Percentiles rank a stretch among this genome's conserved stretches.
phyloP scores from a whole-genome alignment of 129 eudicot species.

The Centaurea solstitialis region DNA sequence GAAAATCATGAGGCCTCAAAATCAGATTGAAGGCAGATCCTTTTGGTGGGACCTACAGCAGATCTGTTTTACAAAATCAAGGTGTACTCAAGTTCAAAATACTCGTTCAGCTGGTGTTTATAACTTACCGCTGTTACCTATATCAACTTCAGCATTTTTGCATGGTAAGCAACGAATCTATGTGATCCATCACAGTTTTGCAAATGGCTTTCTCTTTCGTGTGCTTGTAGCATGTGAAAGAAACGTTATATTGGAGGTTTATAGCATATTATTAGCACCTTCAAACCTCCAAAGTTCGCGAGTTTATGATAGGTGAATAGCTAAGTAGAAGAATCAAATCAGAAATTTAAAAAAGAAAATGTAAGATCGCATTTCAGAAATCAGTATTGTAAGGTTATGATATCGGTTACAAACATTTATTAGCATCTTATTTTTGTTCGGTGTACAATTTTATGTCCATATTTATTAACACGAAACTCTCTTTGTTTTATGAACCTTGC shows the following conservation, averaged over 20 bases:
- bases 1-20: constrained; percentile 32
- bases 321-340: constrained; percentile 1
- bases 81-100: neutral
- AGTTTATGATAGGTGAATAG: neutral
- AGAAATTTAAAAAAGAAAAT: constrained; percentile 1
- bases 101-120: neutral
- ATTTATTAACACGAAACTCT: neutral
- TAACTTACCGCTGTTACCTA: neutral
- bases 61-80: constrained; percentile 2
- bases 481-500: neutral
- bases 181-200: neutral
- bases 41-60: neutral
- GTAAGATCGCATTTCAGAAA: constrained; percentile 13
- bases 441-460: constrained; percentile 5
- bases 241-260: constrained; percentile 25
- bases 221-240: constrained; percentile 1
- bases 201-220: neutral
- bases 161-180: constrained; percentile 17
- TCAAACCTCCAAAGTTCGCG: constrained; percentile 5
- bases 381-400: constrained; percentile 11
- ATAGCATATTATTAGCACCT: neutral
- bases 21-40: neutral
- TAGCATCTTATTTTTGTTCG: constrained; percentile 8
- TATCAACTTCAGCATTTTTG: constrained; percentile 10
- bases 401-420: neutral